phyloP scores from a whole-genome alignment of 2,329 filamentous ascomycete genomes.

The Phyllachora maydis region DNA sequence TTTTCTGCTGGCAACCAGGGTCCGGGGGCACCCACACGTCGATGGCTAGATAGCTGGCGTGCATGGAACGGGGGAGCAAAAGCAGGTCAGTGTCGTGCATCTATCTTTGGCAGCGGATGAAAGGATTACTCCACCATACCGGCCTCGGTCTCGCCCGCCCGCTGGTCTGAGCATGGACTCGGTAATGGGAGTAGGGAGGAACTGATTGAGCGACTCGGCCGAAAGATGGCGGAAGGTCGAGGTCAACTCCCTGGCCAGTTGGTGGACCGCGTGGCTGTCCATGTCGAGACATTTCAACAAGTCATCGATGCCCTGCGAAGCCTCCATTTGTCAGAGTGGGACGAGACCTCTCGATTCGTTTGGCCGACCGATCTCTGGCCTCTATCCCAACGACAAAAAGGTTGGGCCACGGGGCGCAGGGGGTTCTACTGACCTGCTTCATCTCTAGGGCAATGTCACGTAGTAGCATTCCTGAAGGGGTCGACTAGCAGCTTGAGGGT shows the following conservation, averaged over 20 bases:
- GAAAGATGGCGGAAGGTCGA: constrained; percentile 26
- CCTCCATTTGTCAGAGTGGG: no score
- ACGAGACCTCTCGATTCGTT: not conserved
- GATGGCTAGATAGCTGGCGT: constrained; percentile 34
- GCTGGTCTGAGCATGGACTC: constrained; percentile 33
- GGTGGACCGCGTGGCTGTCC: constrained; percentile 20
- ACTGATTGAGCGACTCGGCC: constrained; percentile 30
- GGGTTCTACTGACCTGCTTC: no score
- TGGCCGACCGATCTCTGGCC: constrained; percentile 1
- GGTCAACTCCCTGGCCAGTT: constrained; percentile 24
- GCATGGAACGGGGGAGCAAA: constrained; percentile 1
- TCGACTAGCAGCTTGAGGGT: no score
- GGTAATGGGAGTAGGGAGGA: constrained; percentile 38
- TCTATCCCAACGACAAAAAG: no score
- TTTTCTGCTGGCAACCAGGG: not conserved
- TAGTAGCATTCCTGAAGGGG: no score
- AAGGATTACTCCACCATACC: no score
- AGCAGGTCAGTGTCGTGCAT: no score
- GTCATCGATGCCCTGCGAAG: constrained; percentile 10
- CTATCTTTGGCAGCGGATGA: no score
- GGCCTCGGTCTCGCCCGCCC: constrained; percentile 16
- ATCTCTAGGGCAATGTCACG: no score
- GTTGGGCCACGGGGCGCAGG: no score
- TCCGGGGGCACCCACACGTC: constrained; percentile 33
- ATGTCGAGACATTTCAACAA: constrained; percentile 31